Conservation (phyloP, 2,329 filamentous ascomycete species). For the Claviceps lovelessii region DNA sequence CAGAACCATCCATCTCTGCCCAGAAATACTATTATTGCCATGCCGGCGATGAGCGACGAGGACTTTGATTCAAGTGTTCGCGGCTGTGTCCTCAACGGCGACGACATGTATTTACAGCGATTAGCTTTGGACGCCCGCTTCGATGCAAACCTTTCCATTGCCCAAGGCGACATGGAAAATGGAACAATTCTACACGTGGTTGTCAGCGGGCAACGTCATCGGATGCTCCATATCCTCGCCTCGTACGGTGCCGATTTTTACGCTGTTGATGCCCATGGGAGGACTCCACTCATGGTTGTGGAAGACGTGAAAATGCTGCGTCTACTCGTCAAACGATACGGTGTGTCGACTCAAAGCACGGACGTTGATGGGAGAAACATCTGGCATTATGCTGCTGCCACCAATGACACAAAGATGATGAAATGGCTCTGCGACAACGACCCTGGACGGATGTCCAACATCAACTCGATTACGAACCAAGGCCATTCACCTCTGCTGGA, state of each 20-base stretch:
- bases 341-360: constrained; percentile 14
- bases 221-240: constrained; percentile 16
- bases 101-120: constrained; percentile 15
- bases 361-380: constrained; percentile 21
- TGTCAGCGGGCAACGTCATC: constrained; percentile 11
- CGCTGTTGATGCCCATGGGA: constrained; percentile 13
- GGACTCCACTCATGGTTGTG: constrained; percentile 22
- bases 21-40: neutral
- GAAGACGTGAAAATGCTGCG: constrained; percentile 15
- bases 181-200: constrained; percentile 20
- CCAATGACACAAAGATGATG: constrained; percentile 16
- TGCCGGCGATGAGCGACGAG: constrained; percentile 8
- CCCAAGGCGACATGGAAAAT: neutral
- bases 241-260: constrained; percentile 15
- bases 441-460: constrained; percentile 13
- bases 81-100: constrained; percentile 8
- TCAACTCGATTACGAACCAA: constrained; percentile 9
- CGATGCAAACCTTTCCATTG: constrained; percentile 13
- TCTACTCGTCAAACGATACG: constrained; percentile 13
- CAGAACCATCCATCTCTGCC: constrained; percentile 8
- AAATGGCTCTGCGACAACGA: constrained; percentile 19
- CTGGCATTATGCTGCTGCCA: constrained; percentile 24
- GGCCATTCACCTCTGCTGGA: constrained; percentile 19
- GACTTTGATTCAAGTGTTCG: constrained; percentile 7
- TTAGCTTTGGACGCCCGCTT: constrained; percentile 18